Evolutionary conservation across 306 rosid species (phyloP).

Genomic region (Glycyrrhiza uralensis): DNA sequence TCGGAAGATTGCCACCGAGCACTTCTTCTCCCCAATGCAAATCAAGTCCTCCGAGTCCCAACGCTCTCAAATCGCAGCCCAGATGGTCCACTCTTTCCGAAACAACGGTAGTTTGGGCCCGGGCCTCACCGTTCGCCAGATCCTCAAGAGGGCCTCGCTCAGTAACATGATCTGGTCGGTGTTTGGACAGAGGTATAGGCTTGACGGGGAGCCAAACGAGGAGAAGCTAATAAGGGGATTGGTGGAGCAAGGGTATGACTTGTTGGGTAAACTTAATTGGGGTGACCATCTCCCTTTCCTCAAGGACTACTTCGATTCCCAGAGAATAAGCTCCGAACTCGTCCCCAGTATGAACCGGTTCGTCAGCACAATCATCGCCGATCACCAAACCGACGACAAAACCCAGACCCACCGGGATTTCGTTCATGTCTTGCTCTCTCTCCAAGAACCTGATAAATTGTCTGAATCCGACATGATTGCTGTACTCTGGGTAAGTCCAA

Average conservation of each 20-base stretch:
- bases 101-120: no score
- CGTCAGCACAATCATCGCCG: constrained; percentile 51
- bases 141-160: constrained; percentile 62
- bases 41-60: constrained; percentile 63
- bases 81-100: constrained; percentile 36
- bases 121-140: constrained; percentile 16
- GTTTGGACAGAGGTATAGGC: constrained; percentile 52
- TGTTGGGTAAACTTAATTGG: constrained; percentile 82
- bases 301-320: constrained; percentile 56
- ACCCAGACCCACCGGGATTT: constrained; percentile 46
- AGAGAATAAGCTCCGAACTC: constrained; percentile 60
- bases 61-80: constrained; percentile 44
- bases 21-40: constrained; percentile 85
- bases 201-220: constrained; percentile 30
- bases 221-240: constrained; percentile 50
- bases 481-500: constrained; percentile 88
- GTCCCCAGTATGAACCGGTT: constrained; percentile 78
- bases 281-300: constrained; percentile 81
- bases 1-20: constrained; percentile 63
- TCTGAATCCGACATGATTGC: constrained; percentile 87
- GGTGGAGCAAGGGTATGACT: constrained; percentile 79
- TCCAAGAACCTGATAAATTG: constrained; percentile 63
- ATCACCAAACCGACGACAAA: constrained; percentile 49
- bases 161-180: constrained; percentile 83
- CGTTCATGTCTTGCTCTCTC: constrained; percentile 82